Evolutionary conservation across 306 rosid genomes (phyloP).

Genomic region (Ceratonia siliqua): DNA sequence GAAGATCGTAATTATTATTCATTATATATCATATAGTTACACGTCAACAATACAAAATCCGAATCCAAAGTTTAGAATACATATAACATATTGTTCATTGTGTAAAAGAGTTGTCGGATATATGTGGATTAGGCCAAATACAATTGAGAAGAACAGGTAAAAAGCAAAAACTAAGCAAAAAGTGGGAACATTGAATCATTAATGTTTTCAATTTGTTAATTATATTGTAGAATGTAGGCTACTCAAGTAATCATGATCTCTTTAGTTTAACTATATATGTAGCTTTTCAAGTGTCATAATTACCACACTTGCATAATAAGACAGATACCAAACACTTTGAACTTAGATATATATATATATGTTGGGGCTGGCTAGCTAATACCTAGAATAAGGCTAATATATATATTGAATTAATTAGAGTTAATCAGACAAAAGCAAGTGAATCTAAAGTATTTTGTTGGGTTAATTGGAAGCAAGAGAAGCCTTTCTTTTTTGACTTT

Average conservation of each 20-base stretch:
- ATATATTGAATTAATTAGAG: constrained; percentile 12
- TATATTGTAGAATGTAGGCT: neutral
- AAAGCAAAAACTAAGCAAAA: constrained; percentile 15
- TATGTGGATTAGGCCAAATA: constrained; percentile 14
- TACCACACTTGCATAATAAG: constrained; percentile 17
- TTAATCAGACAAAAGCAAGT: constrained; percentile 29
- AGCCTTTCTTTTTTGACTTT: constrained; percentile 64
- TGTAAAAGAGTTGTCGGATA: constrained; percentile 28
- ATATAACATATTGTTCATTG: no score
- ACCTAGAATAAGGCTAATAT: neutral
- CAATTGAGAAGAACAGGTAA: constrained; percentile 26
- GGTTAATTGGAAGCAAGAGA: constrained; percentile 58
- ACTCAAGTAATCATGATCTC: no score
- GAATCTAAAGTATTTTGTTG: constrained; percentile 49
- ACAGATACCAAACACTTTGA: constrained; percentile 48
- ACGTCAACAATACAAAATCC: no score
- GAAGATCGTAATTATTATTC: no score
- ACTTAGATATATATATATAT: constrained; percentile 22
- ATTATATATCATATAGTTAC: no score
- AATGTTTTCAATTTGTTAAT: constrained; percentile 29
- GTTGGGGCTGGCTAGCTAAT: constrained; percentile 1
- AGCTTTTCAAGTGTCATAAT: constrained; percentile 26
- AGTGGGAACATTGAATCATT: constrained; percentile 42
- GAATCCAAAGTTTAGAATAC: no score
- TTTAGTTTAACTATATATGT: neutral